Conservation (phyloP, 169 alveolate genomes). For the Eimeria necatrix region DNA sequence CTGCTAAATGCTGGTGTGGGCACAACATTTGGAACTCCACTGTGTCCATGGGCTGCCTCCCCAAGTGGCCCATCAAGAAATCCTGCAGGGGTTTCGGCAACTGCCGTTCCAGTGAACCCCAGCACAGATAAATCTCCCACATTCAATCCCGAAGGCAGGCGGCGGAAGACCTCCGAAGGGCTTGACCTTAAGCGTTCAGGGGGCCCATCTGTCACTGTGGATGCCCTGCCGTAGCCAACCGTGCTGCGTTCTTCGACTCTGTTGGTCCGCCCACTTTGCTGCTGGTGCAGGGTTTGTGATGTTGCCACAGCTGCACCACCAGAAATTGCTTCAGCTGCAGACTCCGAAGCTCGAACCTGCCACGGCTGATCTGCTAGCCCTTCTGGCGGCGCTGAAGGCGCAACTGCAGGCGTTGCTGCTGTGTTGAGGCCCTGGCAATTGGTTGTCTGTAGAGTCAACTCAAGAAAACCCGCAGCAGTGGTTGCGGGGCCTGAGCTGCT, state of each 20-base stretch:
- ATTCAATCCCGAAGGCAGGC: constrained; percentile 30
- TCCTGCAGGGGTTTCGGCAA: not conserved
- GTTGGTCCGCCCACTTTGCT: not conserved
- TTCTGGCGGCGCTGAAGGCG: not conserved
- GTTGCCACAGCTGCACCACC: not conserved
- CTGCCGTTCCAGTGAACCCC: not conserved
- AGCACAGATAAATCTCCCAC: constrained; percentile 39
- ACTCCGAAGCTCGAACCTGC: too few species aligned
- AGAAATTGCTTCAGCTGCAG: not conserved
- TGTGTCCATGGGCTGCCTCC: not conserved
- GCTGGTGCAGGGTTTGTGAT: not conserved
- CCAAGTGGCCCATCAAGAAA: not conserved
- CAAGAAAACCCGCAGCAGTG: not conserved
- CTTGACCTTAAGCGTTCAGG: constrained; percentile 31
- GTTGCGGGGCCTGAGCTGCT: not conserved
- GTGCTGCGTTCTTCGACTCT: not conserved
- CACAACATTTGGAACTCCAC: not conserved
- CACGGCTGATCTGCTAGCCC: too few species aligned
- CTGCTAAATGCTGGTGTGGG: too few species aligned
- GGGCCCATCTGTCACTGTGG: not conserved
- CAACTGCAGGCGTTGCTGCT: constrained; percentile 26
- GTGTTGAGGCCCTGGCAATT: not conserved
- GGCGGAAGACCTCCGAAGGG: constrained; percentile 21
- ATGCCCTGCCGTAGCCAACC: not conserved
- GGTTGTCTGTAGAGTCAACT: not conserved